Base-by-base conservation (phyloP, 1,139 yeast species). In the Candida sp. region DNA sequence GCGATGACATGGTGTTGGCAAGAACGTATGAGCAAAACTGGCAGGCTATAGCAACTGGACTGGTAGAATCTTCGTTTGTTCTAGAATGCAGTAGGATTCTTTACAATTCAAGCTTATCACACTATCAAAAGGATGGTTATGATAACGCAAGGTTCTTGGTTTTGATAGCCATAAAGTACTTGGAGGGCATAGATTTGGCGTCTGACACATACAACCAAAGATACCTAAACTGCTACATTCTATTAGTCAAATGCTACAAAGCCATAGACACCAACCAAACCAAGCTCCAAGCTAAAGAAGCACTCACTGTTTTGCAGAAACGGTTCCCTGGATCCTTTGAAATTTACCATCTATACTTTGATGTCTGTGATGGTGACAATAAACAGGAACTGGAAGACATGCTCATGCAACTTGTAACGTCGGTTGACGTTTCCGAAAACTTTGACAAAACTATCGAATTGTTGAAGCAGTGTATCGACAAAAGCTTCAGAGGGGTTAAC, bases 321-420 rank as follows among this genome's bases (percentile, higher is more conserved):
- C 50, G 52, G 8, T 55, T 51, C 28, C 46, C 43, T 7, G 46
- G 47, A 17, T 30, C 25, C 8, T 40, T 55, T 26, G 55, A 55
- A 40, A 51, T 54, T 23, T 55, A 54, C 34, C 28, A 45, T 22
- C 37, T 54, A 3, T 42, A 46, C 12, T 46, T 50, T 33, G 57
- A 55, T 34, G 31, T 48, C 4, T 28, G 44, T 11, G 46, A 42
- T 7, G 23, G 34, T 22, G 42, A 38, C 5, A 30, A 30, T 9
- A 50, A 49, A 17, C 32, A 25, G 7, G 48, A 48, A 25, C 22
- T 49, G 2, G 56, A 49, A 34, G 49, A 48, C 12, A 32, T 60
- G 7, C 55, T 69, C 2, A 68, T 68, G 65, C 63, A 62, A 32
- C 58, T 68, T 62, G 56, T 68, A 0, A 59, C 61, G 56, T 54